Evolutionary conservation across 306 rosid species (phyloP).

Genomic region (Fragaria vesca): DNA sequence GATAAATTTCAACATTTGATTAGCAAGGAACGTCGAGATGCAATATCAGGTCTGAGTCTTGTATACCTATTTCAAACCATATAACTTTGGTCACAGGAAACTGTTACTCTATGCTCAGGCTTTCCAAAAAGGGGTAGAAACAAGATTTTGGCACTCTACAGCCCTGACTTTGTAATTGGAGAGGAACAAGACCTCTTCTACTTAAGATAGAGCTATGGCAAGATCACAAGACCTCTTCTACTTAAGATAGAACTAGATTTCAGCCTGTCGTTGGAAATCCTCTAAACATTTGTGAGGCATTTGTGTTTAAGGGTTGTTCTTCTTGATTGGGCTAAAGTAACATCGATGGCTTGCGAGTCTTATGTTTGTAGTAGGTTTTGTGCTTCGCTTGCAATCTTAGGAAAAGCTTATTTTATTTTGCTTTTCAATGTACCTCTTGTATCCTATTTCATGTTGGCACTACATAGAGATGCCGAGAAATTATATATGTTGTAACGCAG

Average conservation of each 20-base stretch:
- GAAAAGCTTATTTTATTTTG: not conserved
- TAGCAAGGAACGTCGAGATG: not conserved
- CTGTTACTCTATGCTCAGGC: not conserved
- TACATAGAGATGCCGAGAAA: not conserved
- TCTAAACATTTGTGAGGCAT: not conserved
- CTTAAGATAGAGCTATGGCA: not conserved
- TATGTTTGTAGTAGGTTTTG: not conserved
- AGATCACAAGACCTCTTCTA: not conserved
- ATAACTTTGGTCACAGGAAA: not conserved
- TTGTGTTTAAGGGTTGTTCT: not conserved
- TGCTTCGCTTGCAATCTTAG: not conserved
- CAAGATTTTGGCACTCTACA: not conserved
- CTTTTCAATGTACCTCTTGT: not conserved
- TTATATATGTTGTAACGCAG: not conserved
- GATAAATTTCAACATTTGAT: not conserved
- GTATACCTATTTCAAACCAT: not conserved
- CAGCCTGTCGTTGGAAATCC: not conserved
- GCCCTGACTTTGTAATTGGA: not conserved
- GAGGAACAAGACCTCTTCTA: not conserved
- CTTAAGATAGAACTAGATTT: not conserved
- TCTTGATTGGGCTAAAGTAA: not conserved
- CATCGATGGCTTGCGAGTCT: not conserved
- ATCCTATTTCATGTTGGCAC: not conserved
- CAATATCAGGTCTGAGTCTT: not conserved
- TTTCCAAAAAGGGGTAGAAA: not conserved